Base-by-base conservation (phyloP, 345 rosid species). In the Eucalyptus viminalis region DNA sequence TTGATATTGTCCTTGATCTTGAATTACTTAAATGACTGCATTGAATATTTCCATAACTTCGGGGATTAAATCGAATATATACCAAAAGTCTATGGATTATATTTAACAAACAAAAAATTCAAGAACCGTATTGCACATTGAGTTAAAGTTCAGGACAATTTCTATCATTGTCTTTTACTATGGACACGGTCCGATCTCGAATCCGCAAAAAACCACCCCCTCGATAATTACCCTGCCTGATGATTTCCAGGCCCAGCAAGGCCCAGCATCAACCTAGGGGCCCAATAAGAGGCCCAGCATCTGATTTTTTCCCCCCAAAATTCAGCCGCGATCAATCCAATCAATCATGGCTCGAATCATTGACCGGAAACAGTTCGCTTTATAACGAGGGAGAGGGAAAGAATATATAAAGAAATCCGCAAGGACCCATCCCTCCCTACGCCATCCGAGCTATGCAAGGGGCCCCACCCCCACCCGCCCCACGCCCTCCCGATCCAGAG, bases 121-220 rank as follows among this genome's bases (percentile, higher is more conserved):
- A 21, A 54, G 9, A 24, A 56, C 6, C 1, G 1, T 11, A 56
- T 24, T 56, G 0, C 29, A 56, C 4, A 1, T 56, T 1, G 3
- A 24, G 14, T 24, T 56, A 56, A 56, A 56, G 21, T 24, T 56
- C 0, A 56, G 0, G 6, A 22, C 1, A 0, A 56, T 56, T 10
- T 0, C 1, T 2, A 0, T 56, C 3, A 24, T 56, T 22, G 9
- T 9, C 6, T 5, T 10, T 56, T 56, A 56, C 29, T 10, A 24
- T 22, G 62, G 24, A 5, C 80, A 15, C 4, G 11, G 13, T 17
- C 80, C 34, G 15, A 62, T 27, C 14, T 4, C 31, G 13, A 25
- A 27, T 6, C 31, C 8, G n/a, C 16, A 15, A 29, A 27, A 29
- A 62, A 29, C 7, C 27, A 53, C 29, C n/a, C n/a, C 65, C 21